A percentile compares a stretch with the other conserved stretches of the same genome.
Conservation (phyloP, 129 eudicot genomes). For the Artemisia tridentata region DNA sequence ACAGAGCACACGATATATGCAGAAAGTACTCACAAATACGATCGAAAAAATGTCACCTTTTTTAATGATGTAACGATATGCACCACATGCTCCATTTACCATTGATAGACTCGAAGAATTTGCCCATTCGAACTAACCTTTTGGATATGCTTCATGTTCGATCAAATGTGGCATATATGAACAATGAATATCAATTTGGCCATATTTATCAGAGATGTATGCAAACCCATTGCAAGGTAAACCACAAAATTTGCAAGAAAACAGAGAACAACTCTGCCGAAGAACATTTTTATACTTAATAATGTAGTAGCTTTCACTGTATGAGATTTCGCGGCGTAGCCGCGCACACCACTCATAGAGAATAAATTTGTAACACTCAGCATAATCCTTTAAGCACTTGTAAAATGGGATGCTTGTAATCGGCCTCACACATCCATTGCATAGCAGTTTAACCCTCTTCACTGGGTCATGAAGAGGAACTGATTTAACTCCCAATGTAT, state of each 20-base stretch:
- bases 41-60: background rate
- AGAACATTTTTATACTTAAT: background rate
- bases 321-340: slow-evolving; percentile 4
- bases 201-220: background rate
- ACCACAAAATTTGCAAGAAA: background rate
- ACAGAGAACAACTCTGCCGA: too few relatives aligned
- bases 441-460: slow-evolving; percentile 3
- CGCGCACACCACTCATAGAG: slow-evolving; percentile 18
- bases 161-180: background rate
- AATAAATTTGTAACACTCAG: background rate
- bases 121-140: background rate
- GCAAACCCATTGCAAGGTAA: slow-evolving; percentile 9
- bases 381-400: background rate
- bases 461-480: slow-evolving; percentile 15
- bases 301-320: too few relatives aligned
- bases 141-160: slow-evolving; percentile 9
- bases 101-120: too few relatives aligned
- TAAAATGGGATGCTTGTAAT: background rate
- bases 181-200: background rate
- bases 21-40: background rate
- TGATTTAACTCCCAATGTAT: too few relatives aligned
- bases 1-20: background rate
- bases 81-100: background rate
- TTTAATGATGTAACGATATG: background rate
- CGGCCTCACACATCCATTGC: slow-evolving; percentile 21